Evolutionary conservation across 352 stramenopile species (phyloP).

Genomic region (Chrysophaeum taylorii): DNA sequence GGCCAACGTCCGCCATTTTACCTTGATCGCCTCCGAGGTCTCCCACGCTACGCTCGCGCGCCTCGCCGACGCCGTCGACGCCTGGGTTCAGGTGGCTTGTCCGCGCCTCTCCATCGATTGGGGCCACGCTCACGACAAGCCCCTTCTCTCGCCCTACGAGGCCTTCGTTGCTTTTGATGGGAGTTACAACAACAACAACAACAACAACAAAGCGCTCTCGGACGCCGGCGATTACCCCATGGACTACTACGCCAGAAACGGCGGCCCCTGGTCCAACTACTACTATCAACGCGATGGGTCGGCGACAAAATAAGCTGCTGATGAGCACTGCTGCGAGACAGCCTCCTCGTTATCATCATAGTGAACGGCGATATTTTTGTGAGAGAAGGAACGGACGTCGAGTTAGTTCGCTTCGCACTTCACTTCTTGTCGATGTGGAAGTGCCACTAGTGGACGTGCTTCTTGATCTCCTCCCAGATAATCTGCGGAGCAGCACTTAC

Average conservation of each 20-base stretch:
- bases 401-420: too few species aligned
- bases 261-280: conserved; percentile 93
- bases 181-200: conserved; percentile 59
- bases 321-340: too few species aligned
- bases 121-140: conserved; percentile 89
- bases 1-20: conserved; percentile 77
- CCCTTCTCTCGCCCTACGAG: conserved; percentile 92
- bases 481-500: too few species aligned
- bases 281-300: too few species aligned
- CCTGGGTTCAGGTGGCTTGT: conserved; percentile 98
- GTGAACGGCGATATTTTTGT: too few species aligned
- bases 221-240: conserved; percentile 76
- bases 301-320: too few species aligned
- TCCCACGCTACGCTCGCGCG: conserved; percentile 63
- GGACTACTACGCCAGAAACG: conserved; percentile 95
- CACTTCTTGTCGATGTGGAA: too few species aligned
- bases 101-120: conserved; percentile 96
- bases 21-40: conserved; percentile 92
- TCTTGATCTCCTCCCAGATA: too few species aligned
- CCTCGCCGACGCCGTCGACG: conserved; percentile 61
- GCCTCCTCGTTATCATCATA: too few species aligned
- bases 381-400: too few species aligned
- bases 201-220: neutral
- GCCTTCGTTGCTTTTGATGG: conserved; percentile 83
- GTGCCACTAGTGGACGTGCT: too few species aligned